Percentiles rank a stretch among this genome's conserved stretches.
These are phyloP conservation scores for Fonsecaea multimorphosa DNA, from an alignment of 2,329 filamentous ascomycete genomes.

Conservation along the genomic window DNA sequence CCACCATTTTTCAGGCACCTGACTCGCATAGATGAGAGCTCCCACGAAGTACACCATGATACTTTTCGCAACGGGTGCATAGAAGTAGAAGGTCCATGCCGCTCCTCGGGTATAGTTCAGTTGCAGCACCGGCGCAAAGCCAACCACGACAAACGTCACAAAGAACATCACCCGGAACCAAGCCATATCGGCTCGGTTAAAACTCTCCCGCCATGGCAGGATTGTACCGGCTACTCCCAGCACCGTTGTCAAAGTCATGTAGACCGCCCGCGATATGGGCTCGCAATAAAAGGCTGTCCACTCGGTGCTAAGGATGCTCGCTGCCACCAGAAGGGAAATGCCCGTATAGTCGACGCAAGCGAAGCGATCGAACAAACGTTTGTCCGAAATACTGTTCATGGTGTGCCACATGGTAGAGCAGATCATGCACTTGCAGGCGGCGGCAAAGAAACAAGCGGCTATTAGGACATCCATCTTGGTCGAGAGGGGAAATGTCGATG, in stretches of 20 bases:
- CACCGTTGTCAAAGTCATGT: conserved; percentile 79
- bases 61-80: conserved; percentile 83
- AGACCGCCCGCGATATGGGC: conserved; percentile 80
- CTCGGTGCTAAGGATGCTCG: conserved; percentile 96
- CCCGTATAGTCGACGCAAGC: conserved; percentile 98
- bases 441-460: conserved; percentile 93
- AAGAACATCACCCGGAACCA: conserved; percentile 94
- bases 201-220: conserved; percentile 92
- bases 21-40: conserved; percentile 86
- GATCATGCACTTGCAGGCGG: conserved; percentile 89
- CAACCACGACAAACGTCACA: conserved; percentile 82
- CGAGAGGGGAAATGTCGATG: conserved; percentile 82
- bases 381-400: conserved; percentile 94
- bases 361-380: conserved; percentile 88
- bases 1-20: conserved; percentile 89
- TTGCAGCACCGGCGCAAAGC: conserved; percentile 87
- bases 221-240: conserved; percentile 88
- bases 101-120: conserved; percentile 77
- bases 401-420: conserved; percentile 98
- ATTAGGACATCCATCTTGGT: conserved; percentile 89
- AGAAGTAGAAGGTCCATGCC: conserved; percentile 87
- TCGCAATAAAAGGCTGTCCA: conserved; percentile 99
- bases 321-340: conserved; percentile 91
- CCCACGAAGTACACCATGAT: conserved; percentile 84
- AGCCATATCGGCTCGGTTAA: conserved; percentile 90